A percentile compares a stretch with the other conserved stretches of the same genome.
phyloP scores from a whole-genome alignment of 2,329 filamentous ascomycete species.

The Calonectria hawksworthii region DNA sequence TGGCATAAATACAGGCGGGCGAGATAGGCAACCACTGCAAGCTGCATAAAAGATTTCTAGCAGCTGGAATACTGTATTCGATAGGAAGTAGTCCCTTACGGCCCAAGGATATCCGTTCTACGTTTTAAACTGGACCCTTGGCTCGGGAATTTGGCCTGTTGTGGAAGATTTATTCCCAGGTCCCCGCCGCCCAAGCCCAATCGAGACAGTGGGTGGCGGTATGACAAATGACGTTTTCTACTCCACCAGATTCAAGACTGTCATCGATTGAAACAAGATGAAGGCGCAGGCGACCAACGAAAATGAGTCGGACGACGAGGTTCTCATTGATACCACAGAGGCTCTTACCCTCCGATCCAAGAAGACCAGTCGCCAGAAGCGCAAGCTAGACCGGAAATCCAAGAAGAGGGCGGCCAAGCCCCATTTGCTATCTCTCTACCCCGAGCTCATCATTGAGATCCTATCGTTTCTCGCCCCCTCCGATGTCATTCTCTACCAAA shows the following conservation, averaged over 20 bases:
- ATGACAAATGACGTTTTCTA: not conserved
- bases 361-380: slow-evolving; percentile 4
- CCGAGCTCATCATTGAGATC: slow-evolving; percentile 12
- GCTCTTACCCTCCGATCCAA: slow-evolving; percentile 7
- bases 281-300: not conserved
- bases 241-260: not conserved
- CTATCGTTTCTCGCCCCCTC: not conserved
- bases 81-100: not conserved
- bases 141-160: not conserved
- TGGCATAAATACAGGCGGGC: not conserved
- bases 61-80: too few relatives aligned
- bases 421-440: slow-evolving; percentile 3
- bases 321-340: slow-evolving; percentile 2
- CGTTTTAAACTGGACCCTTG: not conserved
- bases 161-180: not conserved
- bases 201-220: not conserved
- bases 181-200: not conserved
- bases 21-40: not conserved
- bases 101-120: too few relatives aligned
- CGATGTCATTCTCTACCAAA: slow-evolving; percentile 2
- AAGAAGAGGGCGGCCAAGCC: slow-evolving; percentile 6
- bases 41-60: not conserved
- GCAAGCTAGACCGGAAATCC: slow-evolving; percentile 3
- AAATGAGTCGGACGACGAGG: not conserved
- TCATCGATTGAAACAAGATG: not conserved